phyloP scores from a whole-genome alignment of 768 basidiomycete species.

The Rhizopogon salebrosus region DNA sequence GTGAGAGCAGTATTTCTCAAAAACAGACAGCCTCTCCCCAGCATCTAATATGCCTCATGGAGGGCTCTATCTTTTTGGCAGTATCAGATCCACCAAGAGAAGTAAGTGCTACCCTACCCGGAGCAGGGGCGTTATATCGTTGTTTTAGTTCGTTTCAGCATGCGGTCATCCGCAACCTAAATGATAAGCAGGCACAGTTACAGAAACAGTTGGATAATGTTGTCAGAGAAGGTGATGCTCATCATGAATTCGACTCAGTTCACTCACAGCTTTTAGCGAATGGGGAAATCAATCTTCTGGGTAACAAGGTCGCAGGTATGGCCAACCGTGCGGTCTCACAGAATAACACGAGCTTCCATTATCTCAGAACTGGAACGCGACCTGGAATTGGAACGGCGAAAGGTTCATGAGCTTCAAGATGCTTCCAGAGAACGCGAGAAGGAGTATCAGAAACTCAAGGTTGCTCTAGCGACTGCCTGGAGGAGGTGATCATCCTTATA shows the following conservation, averaged over 20 bases:
- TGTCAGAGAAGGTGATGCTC: constrained; percentile 69
- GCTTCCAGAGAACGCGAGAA: constrained; percentile 72
- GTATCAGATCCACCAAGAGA: constrained; percentile 85
- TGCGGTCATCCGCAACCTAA: constrained; percentile 74
- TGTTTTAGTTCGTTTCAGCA: constrained; percentile 61
- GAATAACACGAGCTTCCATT: constrained; percentile 1
- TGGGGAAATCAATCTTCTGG: constrained; percentile 66
- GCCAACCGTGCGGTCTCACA: background rate
- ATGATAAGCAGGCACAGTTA: constrained; percentile 75
- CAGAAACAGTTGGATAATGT: constrained; percentile 86
- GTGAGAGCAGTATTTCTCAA: constrained; percentile 28
- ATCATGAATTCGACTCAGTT: background rate
- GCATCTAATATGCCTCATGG: constrained; percentile 5
- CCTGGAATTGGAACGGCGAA: constrained; percentile 73
- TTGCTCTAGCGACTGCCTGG: constrained; percentile 12
- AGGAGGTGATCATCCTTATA: background rate
- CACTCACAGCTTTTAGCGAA: constrained; percentile 46
- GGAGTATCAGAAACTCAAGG: constrained; percentile 87
- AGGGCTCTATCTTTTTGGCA: constrained; percentile 90
- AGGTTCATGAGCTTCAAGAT: constrained; percentile 70
- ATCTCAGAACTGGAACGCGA: constrained; percentile 70
- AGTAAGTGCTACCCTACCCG: constrained; percentile 33
- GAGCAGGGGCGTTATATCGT: background rate
- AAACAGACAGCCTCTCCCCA: background rate
- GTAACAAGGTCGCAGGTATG: constrained; percentile 62